Evolutionary conservation across 441 rosid genomes (phyloP).

Genomic region (Pelargonium fulgidum): DNA sequence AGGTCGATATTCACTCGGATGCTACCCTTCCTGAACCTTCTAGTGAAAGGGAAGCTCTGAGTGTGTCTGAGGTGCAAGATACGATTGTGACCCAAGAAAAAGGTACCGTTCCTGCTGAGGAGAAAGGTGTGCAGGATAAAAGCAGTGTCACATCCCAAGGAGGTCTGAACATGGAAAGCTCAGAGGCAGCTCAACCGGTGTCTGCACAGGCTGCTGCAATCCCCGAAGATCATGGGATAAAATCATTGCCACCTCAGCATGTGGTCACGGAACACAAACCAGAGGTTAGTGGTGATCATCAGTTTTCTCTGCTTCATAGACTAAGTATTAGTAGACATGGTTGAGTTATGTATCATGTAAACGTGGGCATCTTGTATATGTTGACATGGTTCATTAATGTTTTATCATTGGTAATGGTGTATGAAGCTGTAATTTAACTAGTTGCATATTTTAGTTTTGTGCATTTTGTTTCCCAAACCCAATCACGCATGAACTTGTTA

Average conservation of each 20-base stretch:
- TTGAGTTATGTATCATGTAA: background rate
- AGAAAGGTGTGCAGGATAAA: slow-evolving; percentile 24
- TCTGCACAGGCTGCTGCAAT: slow-evolving; percentile 21
- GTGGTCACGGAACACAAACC: slow-evolving; percentile 20
- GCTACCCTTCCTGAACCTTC: slow-evolving; percentile 27
- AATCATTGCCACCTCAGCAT: slow-evolving; percentile 21
- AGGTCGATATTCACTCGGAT: slow-evolving; percentile 29
- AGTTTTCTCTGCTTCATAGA: slow-evolving; percentile 16
- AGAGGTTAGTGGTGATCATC: slow-evolving; percentile 31
- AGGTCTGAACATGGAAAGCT: slow-evolving; percentile 23
- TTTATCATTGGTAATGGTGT: background rate
- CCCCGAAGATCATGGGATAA: slow-evolving; percentile 27
- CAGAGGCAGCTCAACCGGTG: slow-evolving; percentile 27
- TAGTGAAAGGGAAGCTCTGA: slow-evolving; percentile 21
- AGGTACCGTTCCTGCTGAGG: slow-evolving; percentile 28
- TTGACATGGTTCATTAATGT: background rate
- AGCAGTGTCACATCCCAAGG: slow-evolving; percentile 25
- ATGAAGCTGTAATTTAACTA: background rate
- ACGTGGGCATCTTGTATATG: background rate
- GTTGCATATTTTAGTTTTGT: background rate
- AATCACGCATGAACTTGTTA: background rate
- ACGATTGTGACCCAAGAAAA: slow-evolving; percentile 25
- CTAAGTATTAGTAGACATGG: background rate
- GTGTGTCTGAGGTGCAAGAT: slow-evolving; percentile 19
- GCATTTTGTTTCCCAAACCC: background rate